Base-by-base conservation (phyloP, 148 eudicot species). In the Salicornia ramosissima region DNA sequence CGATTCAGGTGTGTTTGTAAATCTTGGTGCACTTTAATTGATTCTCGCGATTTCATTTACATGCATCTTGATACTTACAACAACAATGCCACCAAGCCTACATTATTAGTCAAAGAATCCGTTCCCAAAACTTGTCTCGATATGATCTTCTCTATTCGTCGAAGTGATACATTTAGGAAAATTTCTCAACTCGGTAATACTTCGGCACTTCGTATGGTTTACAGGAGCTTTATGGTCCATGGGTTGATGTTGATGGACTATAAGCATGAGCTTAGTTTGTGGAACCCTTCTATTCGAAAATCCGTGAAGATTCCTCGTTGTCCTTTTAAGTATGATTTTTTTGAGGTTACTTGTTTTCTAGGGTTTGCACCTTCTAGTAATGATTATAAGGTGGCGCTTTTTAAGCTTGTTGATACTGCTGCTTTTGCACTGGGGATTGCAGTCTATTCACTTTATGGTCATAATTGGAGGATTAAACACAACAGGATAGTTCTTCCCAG, bases 1-100 rank as follows among this genome's bases (percentile, higher is more conserved):
- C 25, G 26, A 71, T 50, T 34, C 61, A 63, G 60, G 60, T 50
- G 59, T 36, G 75, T 71, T 2, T 71, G 75, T 51, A 71, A 51
- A 63, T 24, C 36, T 0, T 71, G 68, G 75, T 62, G 59, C 24
- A 49, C 68, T 15, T 24, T 62, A 6, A 33, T 71, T 9, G 60
- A 63, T 25, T 1, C 12, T 28, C 59, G 36, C 8, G 68, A 62
- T 22, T 71, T 71, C 36, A 45, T 42, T 22, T 50, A 34, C 0
- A 2, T 71, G 49, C 68, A 71, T 62, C 18, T 62, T 1, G 19
- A 39, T 21, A 19, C 25, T 24, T 62, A 4, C 15, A 16, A 16
- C 18, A 62, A 28, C 19, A 59, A 59, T 45, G 9, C 2, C 7
- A 21, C 21, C 14, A 45, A 46, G 6, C 46, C 34, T 11, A 33